Conservation (phyloP, 2,329 filamentous ascomycete genomes). For the Coniochaeta ligniaria region DNA sequence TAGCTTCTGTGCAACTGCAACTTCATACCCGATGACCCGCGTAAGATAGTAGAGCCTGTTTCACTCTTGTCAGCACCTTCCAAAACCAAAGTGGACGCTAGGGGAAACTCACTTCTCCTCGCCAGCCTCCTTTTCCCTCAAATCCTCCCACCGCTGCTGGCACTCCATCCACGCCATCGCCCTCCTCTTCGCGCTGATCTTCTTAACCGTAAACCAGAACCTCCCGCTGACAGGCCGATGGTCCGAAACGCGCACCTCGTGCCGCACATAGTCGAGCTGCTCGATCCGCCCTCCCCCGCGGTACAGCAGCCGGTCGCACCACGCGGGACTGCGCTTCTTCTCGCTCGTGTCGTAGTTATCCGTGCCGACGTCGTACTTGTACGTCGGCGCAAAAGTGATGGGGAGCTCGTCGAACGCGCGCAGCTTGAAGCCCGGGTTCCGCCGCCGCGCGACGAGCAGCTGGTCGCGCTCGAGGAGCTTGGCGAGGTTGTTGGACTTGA, state of each 20-base stretch:
- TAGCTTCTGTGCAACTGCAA: conserved; percentile 38
- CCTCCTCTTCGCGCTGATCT: conserved; percentile 61
- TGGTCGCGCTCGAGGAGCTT: conserved; percentile 93
- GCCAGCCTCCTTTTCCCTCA: conserved; percentile 59
- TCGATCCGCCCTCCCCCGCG: conserved; percentile 67
- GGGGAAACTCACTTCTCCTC: conserved; percentile 66
- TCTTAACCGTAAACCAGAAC: conserved; percentile 81
- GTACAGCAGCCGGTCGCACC: conserved; percentile 93
- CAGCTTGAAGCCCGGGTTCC: conserved; percentile 83
- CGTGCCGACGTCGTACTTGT: conserved; percentile 96
- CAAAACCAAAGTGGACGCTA: neutral
- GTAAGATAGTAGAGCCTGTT: conserved; percentile 43
- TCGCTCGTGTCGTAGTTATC: conserved; percentile 92
- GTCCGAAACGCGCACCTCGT: conserved; percentile 87
- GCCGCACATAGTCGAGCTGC: conserved; percentile 79
- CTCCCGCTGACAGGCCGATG: conserved; percentile 85
- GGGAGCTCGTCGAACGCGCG: conserved; percentile 85
- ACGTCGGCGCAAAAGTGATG: conserved; percentile 90
- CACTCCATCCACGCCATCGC: conserved; percentile 64
- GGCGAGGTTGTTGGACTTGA: conserved; percentile 70
- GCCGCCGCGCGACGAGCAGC: conserved; percentile 77
- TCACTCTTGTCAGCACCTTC: conserved; percentile 1
- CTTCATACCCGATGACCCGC: conserved; percentile 45
- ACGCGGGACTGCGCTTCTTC: conserved; percentile 88
- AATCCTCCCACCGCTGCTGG: conserved; percentile 65